Base-by-base conservation (phyloP, 2,329 filamentous ascomycete genomes). In the Monilinia polystroma region DNA sequence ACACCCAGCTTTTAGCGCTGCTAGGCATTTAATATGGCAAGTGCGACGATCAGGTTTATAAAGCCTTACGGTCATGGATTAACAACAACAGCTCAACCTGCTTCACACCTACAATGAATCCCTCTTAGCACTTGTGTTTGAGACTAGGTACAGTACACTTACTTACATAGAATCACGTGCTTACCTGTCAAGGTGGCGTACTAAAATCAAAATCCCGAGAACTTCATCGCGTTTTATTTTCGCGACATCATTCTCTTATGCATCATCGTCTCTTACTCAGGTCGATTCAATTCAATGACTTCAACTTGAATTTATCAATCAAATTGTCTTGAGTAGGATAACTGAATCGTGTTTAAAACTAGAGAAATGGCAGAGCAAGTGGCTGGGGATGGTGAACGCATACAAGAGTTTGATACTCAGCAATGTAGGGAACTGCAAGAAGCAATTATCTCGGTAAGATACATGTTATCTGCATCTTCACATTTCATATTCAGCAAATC, bases 371-470 rank as follows among this genome's bases (percentile, higher is more conserved):
- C 68, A 54, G 69, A 66, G 23, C 41, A 63, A 64, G 68, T 67
- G 18, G 67, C 68, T 51, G 14, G 69, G 18, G 63, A 69, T 41
- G 69, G 67, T 7, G 55, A 66, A 43, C 55, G 53, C 5, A 8
- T 5, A 35, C 43, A 59, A 4, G 67, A 71, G n/a, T 70, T 65
- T n/a, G 70, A 72, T 14, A 70, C 70, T 14, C 71, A 72, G 63
- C 18, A 54, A 32, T 72, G 71, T 38, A 11, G 49, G 18, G 20
- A 58, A 6, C 35, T 68, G 32, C 68, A 70, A 49, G 56, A 66
- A 12, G 32, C 67, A 32, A 51, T 71, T 32, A 49, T 71, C 6
- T 71, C 69, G 68, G 71, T 72, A 70, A 62, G 67, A 16, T 35
- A 23, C n/a, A 62, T 1, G 23, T 38, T 29, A 59, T 59, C n/a